phyloP scores from a whole-genome alignment of 1,139 yeast species.

The Yamadazyma triangularis region DNA sequence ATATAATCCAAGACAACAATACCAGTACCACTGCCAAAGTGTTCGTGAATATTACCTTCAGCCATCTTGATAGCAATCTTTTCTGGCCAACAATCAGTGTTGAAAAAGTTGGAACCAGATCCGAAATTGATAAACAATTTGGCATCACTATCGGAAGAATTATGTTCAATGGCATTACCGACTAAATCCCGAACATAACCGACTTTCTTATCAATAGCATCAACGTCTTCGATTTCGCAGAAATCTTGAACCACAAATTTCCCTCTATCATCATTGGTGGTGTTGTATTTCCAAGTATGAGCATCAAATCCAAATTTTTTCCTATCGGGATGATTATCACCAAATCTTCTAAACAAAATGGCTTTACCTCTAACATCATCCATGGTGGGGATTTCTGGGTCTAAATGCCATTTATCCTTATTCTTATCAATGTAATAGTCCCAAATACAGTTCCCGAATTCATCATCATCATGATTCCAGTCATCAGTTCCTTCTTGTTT shows the following conservation, averaged over 20 bases:
- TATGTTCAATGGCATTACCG: constrained; percentile 49
- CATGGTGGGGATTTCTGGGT: constrained; percentile 51
- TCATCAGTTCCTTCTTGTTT: constrained; percentile 71
- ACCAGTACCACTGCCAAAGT: constrained; percentile 50
- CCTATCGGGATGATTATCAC: constrained; percentile 46
- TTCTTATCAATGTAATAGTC: constrained; percentile 49
- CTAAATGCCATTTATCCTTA: constrained; percentile 59
- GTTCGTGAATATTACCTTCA: constrained; percentile 42
- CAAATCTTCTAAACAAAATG: constrained; percentile 67
- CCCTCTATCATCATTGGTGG: constrained; percentile 64
- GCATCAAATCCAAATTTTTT: constrained; percentile 64
- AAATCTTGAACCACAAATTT: constrained; percentile 66
- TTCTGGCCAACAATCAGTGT: constrained; percentile 72
- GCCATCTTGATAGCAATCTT: constrained; percentile 55
- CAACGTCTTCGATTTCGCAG: constrained; percentile 55
- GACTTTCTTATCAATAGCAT: constrained; percentile 56
- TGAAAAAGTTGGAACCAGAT: constrained; percentile 70
- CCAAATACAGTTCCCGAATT: constrained; percentile 64
- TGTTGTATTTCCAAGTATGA: constrained; percentile 62
- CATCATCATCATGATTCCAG: constrained; percentile 62
- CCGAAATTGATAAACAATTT: constrained; percentile 71
- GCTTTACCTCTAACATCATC: constrained; percentile 67
- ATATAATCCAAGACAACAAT: constrained; percentile 69
- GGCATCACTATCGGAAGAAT: constrained; percentile 39
- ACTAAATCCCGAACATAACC: constrained; percentile 55